Conservation (phyloP, 202 grass and related monocot species). For the Sporobolus alterniflorus region DNA sequence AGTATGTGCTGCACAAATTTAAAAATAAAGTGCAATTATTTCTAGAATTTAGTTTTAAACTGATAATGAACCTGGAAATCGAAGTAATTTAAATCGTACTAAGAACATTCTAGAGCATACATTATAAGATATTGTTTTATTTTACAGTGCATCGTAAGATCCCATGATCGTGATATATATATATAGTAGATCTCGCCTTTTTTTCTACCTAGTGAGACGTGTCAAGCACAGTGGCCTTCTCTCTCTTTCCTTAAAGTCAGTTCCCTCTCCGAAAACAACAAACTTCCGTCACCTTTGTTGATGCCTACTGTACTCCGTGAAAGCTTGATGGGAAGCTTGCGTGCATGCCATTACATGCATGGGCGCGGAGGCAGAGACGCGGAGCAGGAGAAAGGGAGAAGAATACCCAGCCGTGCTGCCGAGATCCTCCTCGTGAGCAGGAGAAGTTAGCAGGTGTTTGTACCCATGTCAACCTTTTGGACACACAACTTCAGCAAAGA, state of each 20-base stretch:
- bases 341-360: constrained; percentile 29
- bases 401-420: neutral
- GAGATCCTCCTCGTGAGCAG: constrained; percentile 40
- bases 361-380: neutral
- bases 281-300: constrained; percentile 3
- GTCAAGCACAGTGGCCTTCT: neutral
- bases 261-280: constrained; percentile 18
- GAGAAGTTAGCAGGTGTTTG: constrained; percentile 3
- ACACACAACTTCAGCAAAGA: neutral
- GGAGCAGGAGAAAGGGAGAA: neutral
- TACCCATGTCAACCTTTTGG: constrained; percentile 32
- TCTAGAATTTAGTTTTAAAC: neutral
- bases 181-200: too few species aligned
- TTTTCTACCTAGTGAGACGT: too few species aligned
- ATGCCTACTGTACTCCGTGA: too few species aligned
- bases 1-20: neutral
- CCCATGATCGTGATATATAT: too few species aligned
- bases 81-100: neutral
- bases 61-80: neutral
- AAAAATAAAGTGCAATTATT: neutral
- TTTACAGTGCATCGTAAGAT: neutral
- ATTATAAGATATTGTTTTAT: neutral
- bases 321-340: neutral
- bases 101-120: neutral
- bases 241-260: constrained; percentile 21